These are phyloP conservation scores for Pseudocohnilembus persalinus DNA, from an alignment of 169 alveolate species.

Conservation along the genomic window DNA sequence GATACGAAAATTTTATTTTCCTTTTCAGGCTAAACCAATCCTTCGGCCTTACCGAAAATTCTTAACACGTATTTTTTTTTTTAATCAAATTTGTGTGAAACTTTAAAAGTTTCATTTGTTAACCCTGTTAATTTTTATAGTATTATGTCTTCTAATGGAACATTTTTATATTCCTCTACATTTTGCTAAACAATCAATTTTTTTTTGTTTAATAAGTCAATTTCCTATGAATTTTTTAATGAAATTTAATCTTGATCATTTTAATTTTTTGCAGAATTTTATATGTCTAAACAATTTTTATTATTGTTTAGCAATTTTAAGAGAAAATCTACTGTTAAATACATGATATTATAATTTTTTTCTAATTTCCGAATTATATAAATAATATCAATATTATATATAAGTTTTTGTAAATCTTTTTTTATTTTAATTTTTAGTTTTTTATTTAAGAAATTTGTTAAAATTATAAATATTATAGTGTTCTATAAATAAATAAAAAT, in stretches of 20 bases:
- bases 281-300: background rate
- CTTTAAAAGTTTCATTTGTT: constrained; percentile 18
- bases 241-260: background rate
- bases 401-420: too few species aligned
- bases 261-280: too few species aligned
- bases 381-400: too few species aligned
- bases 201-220: too few species aligned
- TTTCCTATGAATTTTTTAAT: background rate
- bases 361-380: too few species aligned
- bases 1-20: constrained; percentile 8
- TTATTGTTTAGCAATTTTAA: background rate
- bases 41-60: constrained; percentile 23
- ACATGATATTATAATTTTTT: too few species aligned
- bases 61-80: background rate
- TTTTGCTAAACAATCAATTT: background rate
- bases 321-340: too few species aligned
- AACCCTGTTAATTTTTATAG: constrained; percentile 14
- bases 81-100: background rate
- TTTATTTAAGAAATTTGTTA: too few species aligned
- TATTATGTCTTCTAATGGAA: background rate
- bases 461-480: too few species aligned
- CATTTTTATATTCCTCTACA: too few species aligned
- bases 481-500: too few species aligned
- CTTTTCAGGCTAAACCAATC: constrained; percentile 5
- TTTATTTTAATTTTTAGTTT: too few species aligned